Evolutionary conservation across 306 rosid genomes (phyloP), one percentile per base, ranked within the genome.

Genomic region (Amphicarpaea edgeworthii): DNA sequence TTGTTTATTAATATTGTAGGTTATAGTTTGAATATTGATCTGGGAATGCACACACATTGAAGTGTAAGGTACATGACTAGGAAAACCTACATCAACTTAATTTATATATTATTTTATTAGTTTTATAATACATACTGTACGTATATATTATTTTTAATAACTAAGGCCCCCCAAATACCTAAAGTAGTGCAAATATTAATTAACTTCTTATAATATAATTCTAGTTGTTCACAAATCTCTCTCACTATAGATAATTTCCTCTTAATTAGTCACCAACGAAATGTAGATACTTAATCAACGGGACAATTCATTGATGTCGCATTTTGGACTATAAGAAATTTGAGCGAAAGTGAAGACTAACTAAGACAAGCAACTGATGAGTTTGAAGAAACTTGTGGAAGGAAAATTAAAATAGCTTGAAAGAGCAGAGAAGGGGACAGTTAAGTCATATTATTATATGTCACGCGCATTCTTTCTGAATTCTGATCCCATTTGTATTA

Each of bases 151-250:
- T 55, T 23, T 55, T 12, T 55, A 55, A 21, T 55, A 10, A 21
- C 37, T 51, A 51, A 51, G 12, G 19, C 7, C 40, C 19, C 19
- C 53, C 8, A 15, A 46, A 46, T 7, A 14, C 17, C 50, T 12
- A 45, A 14, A 45, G 17, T n/a, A n/a, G 14, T 20, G 30, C 2
- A 19, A 10, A 53, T 53, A 54, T 54, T 54, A 20, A 54, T 54
- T 54, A 20, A 54, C 32, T 57, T 5, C 37, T 57, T 5, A 58
- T 58, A 58, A 58, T 58, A 24, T 26, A 12, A 14, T 8, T 24
- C 42, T 30, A 60, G 72, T 70, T 61, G 77, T 70, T 37, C 34
- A 24, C 72, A 70, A 21, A 58, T 78, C 70, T 46, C 81, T 68
- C 64, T 78, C 54, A 6, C 59, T 42, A 24, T 26, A 16, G 26